phyloP scores from a whole-genome alignment of 805 yeast species.

The Candida palmyrensis region DNA sequence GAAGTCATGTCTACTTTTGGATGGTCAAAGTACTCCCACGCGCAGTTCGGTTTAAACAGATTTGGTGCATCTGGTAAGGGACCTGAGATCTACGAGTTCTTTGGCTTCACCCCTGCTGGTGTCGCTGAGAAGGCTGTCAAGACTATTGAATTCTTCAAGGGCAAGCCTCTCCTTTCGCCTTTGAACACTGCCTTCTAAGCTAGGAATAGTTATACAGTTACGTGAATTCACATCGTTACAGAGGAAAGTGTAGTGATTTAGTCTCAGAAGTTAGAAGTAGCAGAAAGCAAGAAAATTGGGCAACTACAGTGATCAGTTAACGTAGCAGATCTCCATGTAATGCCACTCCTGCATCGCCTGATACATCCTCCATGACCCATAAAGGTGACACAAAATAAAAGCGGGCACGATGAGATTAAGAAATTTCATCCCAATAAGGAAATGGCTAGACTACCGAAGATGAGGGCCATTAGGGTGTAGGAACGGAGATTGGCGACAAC shows the following conservation, averaged over 20 bases:
- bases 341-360: no score
- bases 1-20: conserved; percentile 91
- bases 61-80: conserved; percentile 97
- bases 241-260: not conserved
- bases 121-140: conserved; percentile 79
- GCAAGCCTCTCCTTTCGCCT: conserved; percentile 66
- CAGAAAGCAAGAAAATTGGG: not conserved
- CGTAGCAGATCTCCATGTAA: no score
- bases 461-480: no score
- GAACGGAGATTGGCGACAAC: no score
- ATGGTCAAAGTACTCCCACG: conserved; percentile 94
- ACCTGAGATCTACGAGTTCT: conserved; percentile 71
- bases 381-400: not conserved
- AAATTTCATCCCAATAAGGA: no score
- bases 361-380: no score
- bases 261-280: not conserved
- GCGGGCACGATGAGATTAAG: not conserved
- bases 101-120: conserved; percentile 92
- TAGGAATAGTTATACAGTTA: not conserved
- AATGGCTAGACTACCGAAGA: no score
- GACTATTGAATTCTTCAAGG: conserved; percentile 81
- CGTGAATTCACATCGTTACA: not conserved
- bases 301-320: not conserved
- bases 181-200: conserved; percentile 68
- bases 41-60: conserved; percentile 90